Evolutionary conservation across 2,329 filamentous ascomycete species (phyloP), one percentile per base, ranked within the genome.

Genomic region (Macrophomina pseudophaseolina): DNA sequence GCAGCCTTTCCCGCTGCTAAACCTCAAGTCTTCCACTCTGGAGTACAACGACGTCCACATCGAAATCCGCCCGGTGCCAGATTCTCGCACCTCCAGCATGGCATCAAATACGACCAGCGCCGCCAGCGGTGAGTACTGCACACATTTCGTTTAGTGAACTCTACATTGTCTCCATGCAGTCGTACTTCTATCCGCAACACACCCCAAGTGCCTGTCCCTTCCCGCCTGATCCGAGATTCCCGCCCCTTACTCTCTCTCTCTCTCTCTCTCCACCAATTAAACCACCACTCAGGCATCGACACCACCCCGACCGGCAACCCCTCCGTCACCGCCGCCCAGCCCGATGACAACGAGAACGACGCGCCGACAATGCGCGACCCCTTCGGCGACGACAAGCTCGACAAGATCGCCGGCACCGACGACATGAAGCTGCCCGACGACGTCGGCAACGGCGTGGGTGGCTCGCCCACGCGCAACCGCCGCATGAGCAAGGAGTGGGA

Each of bases 401-500:
- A 54, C 52, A 69, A 73, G 52, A 56, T 73, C 18, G 67, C 71
- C 48, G 70, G 71, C 66, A 60, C 23, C 63, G 69, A 73, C 42
- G 71, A 72, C 54, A 73, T 73, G 71, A 51, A 66, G 30, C 52
- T 73, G 44, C 52, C 53, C 32, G 42, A 23, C 44, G n/a, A 35
- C 65, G 56, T n/a, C n/a, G 48, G 38, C 35, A 18, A 16, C 30
- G 42, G 40, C n/a, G 16, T 16, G 9, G 56, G 18, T 2, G 54
- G 48, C 38, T 62, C 56, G n/a, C 65, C 65, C n/a, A 66, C 65
- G 11, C 56, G 66, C 33, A 73, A 77, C 67, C 76, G 78, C 56
- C 75, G 78, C 30, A 71, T 74, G 73, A 80, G 78, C 71, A 70
- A 68, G 58, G 87, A 73, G 54, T 73, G 72, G 70, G 88, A 91